Conservation (phyloP, 768 basidiomycete species). For the Amanita rimosa region DNA sequence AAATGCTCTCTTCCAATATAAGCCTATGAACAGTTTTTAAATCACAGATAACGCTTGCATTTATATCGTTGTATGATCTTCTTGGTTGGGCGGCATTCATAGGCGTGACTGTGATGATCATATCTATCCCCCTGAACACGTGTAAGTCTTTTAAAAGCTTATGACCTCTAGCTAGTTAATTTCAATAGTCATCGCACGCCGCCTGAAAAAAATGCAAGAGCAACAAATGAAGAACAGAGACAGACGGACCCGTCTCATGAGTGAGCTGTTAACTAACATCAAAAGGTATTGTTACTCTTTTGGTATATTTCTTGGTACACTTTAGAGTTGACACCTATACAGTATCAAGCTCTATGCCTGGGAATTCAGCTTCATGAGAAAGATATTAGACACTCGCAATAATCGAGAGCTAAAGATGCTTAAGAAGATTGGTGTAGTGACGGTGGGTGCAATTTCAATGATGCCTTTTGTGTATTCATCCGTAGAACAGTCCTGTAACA, state of each 20-base stretch:
- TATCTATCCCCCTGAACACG: slow-evolving; percentile 70
- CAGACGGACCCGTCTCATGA: slow-evolving; percentile 78
- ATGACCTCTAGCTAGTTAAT: background rate
- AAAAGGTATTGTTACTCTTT: slow-evolving; percentile 38
- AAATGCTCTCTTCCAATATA: slow-evolving; percentile 10
- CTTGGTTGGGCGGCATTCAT: slow-evolving; percentile 89
- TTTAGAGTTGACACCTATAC: background rate
- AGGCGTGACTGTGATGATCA: slow-evolving; percentile 81
- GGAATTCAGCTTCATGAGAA: slow-evolving; percentile 84
- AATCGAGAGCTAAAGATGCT: slow-evolving; percentile 76
- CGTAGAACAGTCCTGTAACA: slow-evolving; percentile 38
- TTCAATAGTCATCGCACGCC: slow-evolving; percentile 44
- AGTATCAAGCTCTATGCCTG: slow-evolving; percentile 91
- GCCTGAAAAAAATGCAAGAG: slow-evolving; percentile 68
- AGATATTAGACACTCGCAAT: slow-evolving; percentile 72
- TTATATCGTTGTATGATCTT: slow-evolving; percentile 80
- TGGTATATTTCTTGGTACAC: background rate
- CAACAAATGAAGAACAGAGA: slow-evolving; percentile 93
- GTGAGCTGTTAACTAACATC: slow-evolving; percentile 87
- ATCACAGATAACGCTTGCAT: slow-evolving; percentile 70
- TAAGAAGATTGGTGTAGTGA: slow-evolving; percentile 67
- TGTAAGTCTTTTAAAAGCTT: slow-evolving; percentile 15
- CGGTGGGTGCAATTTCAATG: slow-evolving; percentile 27
- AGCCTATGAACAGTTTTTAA: background rate
- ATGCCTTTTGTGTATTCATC: background rate